Evolutionary conservation across 1,284 basidiomycete genomes (phyloP).

Genomic region (Sparassis latifolia): DNA sequence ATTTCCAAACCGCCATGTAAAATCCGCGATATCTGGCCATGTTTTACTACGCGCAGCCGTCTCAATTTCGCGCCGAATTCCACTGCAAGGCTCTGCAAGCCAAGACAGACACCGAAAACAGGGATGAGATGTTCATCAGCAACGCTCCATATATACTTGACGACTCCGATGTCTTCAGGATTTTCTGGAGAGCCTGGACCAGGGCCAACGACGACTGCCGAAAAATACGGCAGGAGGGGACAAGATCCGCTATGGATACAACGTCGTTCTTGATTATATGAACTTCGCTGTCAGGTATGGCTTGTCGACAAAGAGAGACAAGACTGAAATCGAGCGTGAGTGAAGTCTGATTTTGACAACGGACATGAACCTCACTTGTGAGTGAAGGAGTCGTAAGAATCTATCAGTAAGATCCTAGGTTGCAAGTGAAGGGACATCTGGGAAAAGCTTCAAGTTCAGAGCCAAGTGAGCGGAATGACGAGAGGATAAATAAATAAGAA

Average conservation of each 20-base stretch:
- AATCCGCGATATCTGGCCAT: slow-evolving; percentile 75
- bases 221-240: slow-evolving; percentile 51
- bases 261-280: slow-evolving; percentile 71
- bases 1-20: slow-evolving; percentile 50
- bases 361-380: slow-evolving; percentile 48
- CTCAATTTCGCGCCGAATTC: slow-evolving; percentile 64
- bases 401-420: slow-evolving; percentile 56
- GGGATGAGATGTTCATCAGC: slow-evolving; percentile 50
- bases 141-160: slow-evolving; percentile 62
- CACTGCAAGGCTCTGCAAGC: slow-evolving; percentile 84
- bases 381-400: slow-evolving; percentile 84
- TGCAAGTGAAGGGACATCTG: background rate
- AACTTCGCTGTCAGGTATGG: slow-evolving; percentile 52
- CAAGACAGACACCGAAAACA: slow-evolving; percentile 87
- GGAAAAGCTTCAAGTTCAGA: background rate
- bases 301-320: slow-evolving; percentile 52
- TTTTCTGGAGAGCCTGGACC: slow-evolving; percentile 77
- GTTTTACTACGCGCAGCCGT: slow-evolving; percentile 58
- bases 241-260: slow-evolving; percentile 41
- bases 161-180: slow-evolving; percentile 56
- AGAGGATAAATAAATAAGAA: background rate
- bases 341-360: background rate
- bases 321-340: slow-evolving; percentile 34
- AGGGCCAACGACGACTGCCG: slow-evolving; percentile 69
- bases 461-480: background rate